Evolutionary conservation across 2,329 filamentous ascomycete genomes (phyloP).

Genomic region (Verticillium albo-atrum): DNA sequence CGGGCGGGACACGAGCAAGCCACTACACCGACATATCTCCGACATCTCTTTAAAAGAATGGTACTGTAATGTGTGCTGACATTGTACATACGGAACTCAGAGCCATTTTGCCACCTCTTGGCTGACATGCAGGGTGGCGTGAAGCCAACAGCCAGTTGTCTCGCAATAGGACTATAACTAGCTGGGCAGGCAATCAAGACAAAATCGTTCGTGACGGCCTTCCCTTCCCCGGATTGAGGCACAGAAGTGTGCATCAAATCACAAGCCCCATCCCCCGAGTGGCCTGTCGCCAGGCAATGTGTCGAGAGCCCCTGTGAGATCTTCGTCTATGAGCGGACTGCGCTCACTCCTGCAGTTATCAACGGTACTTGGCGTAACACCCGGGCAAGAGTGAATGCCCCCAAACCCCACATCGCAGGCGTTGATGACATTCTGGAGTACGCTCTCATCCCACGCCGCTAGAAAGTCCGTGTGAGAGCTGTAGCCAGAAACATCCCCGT

Average conservation of each 20-base stretch:
- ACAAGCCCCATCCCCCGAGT: constrained; percentile 40
- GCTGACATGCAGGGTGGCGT: no score
- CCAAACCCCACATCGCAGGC: constrained; percentile 56
- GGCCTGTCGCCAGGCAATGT: constrained; percentile 52
- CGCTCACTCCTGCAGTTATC: constrained; percentile 46
- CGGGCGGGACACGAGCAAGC: no score
- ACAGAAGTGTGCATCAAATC: neutral
- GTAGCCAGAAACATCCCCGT: constrained; percentile 68
- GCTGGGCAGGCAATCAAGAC: no score
- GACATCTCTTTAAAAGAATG: no score
- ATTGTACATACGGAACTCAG: no score
- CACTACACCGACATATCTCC: no score
- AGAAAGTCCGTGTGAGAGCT: constrained; percentile 69
- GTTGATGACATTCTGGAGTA: constrained; percentile 63
- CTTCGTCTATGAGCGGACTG: constrained; percentile 39
- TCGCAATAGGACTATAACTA: no score
- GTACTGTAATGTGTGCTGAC: no score
- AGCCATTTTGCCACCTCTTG: no score
- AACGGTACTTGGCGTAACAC: constrained; percentile 35
- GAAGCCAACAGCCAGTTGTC: no score
- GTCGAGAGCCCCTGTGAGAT: constrained; percentile 36
- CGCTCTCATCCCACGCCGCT: constrained; percentile 63
- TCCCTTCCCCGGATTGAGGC: neutral
- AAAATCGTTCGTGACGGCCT: neutral
- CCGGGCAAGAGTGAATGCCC: constrained; percentile 60